Conservation (phyloP, 169 alveolate genomes). For the Babesia sp. region DNA sequence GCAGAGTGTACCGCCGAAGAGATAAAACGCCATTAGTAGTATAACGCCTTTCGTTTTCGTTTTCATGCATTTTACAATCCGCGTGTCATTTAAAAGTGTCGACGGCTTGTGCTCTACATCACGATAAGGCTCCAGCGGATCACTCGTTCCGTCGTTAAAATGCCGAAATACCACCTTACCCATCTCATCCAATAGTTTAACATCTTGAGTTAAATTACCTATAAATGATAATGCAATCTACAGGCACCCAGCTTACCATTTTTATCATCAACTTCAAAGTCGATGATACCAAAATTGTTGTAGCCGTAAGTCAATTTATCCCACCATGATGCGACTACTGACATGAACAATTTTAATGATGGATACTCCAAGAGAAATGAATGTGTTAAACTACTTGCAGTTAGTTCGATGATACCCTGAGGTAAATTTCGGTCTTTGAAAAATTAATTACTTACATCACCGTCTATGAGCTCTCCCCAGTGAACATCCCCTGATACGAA, state of each 20-base stretch:
- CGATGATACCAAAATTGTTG: conserved; percentile 62
- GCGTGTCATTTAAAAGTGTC: conserved; percentile 1
- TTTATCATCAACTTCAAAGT: conserved; percentile 15
- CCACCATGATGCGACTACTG: not conserved
- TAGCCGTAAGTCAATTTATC: conserved; percentile 13
- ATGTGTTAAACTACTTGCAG: conserved; percentile 68
- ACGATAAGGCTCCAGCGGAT: conserved; percentile 3
- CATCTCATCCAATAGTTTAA: conserved; percentile 26
- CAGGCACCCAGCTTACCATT: conserved; percentile 2
- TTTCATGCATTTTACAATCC: not conserved
- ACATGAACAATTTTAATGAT: not conserved
- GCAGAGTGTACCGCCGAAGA: too few species aligned
- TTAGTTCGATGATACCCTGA: conserved; percentile 62
- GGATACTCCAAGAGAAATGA: conserved; percentile 7
- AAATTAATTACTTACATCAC: conserved; percentile 44
- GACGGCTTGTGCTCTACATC: not conserved
- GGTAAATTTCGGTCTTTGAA: not conserved
- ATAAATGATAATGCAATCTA: not conserved
- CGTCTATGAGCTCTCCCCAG: conserved; percentile 67
- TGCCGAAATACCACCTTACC: conserved; percentile 7
- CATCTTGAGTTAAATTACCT: conserved; percentile 32
- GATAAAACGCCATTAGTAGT: not conserved
- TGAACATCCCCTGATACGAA: conserved; percentile 86
- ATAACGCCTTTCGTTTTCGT: not conserved
- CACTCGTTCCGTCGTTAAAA: conserved; percentile 9